phyloP scores from a whole-genome alignment of 1,284 basidiomycete genomes.

The Puccinia brachypodii region DNA sequence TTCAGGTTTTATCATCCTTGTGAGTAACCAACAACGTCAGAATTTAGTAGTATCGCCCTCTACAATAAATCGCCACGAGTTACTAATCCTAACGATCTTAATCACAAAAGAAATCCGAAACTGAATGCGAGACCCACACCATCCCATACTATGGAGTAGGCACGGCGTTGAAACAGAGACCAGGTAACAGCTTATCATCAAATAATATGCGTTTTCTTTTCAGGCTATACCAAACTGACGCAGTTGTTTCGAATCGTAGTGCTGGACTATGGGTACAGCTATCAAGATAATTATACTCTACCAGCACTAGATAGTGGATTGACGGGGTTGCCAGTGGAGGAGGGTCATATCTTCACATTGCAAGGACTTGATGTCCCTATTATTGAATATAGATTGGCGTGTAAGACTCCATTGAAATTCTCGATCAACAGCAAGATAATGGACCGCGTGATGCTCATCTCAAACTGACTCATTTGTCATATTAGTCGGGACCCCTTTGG shows the following conservation, averaged over 20 bases:
- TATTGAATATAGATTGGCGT: constrained; percentile 44
- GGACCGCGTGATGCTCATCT: not conserved
- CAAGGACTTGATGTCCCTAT: constrained; percentile 27
- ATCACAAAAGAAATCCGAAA: constrained; percentile 6
- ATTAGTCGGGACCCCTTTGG: constrained; percentile 40
- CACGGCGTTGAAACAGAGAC: constrained; percentile 21
- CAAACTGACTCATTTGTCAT: not conserved
- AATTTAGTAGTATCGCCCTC: not conserved
- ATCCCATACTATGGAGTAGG: constrained; percentile 44
- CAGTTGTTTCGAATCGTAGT: not conserved
- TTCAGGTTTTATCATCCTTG: constrained; percentile 35
- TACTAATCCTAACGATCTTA: not conserved
- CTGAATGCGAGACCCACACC: constrained; percentile 43
- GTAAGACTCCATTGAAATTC: constrained; percentile 9
- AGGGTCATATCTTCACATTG: constrained; percentile 32
- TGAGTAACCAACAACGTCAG: not conserved
- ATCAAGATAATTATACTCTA: constrained; percentile 40
- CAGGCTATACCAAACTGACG: not conserved
- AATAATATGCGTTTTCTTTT: not conserved
- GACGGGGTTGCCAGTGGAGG: constrained; percentile 36
- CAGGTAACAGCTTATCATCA: not conserved
- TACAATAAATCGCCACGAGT: not conserved
- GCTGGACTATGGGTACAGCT: constrained; percentile 38
- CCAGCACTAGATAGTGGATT: constrained; percentile 44
- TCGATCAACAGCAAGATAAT: not conserved